Conservation (phyloP, 2,329 filamentous ascomycete genomes). For the Colletotrichum neosansevieriae region DNA sequence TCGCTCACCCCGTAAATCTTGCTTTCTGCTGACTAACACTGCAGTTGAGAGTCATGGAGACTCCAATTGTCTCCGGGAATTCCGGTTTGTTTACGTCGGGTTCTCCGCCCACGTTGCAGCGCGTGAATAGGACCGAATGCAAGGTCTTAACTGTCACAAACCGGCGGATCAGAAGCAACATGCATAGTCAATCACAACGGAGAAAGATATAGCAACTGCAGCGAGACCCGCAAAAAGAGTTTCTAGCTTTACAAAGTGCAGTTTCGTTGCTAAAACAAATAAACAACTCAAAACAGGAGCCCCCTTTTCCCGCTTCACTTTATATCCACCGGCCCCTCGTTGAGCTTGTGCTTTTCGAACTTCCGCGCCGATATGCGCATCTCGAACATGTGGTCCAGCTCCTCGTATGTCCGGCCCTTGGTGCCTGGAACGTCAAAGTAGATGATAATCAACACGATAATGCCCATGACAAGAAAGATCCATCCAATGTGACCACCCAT, state of each 20-base stretch:
- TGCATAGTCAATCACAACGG: not conserved
- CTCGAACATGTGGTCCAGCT: slow-evolving; percentile 47
- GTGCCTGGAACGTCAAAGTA: slow-evolving; percentile 49
- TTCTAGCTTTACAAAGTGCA: slow-evolving; percentile 2
- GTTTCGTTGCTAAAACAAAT: slow-evolving; percentile 9
- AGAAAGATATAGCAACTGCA: slow-evolving; percentile 5
- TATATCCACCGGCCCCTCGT: slow-evolving; percentile 26
- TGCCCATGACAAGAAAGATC: slow-evolving; percentile 51
- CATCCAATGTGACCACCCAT: slow-evolving; percentile 56
- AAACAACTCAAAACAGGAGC: slow-evolving; percentile 14
- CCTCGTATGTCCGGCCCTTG: slow-evolving; percentile 47
- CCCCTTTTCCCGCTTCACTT: slow-evolving; percentile 15
- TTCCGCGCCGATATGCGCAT: slow-evolving; percentile 33
- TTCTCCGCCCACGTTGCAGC: slow-evolving; percentile 21
- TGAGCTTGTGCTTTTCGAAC: slow-evolving; percentile 34
- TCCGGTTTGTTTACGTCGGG: slow-evolving; percentile 26
- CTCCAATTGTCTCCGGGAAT: slow-evolving; percentile 19
- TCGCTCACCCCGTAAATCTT: not conserved
- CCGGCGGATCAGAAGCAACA: not conserved
- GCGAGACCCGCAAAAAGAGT: slow-evolving; percentile 18
- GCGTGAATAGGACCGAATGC: slow-evolving; percentile 21
- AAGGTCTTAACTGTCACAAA: slow-evolving; percentile 7
- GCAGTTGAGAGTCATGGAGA: not conserved
- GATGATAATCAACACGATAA: slow-evolving; percentile 44
- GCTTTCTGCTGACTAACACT: not conserved